These are phyloP conservation scores for Aspergillus sp. DNA, from an alignment of 2,329 filamentous ascomycete genomes.

Conservation along the genomic window DNA sequence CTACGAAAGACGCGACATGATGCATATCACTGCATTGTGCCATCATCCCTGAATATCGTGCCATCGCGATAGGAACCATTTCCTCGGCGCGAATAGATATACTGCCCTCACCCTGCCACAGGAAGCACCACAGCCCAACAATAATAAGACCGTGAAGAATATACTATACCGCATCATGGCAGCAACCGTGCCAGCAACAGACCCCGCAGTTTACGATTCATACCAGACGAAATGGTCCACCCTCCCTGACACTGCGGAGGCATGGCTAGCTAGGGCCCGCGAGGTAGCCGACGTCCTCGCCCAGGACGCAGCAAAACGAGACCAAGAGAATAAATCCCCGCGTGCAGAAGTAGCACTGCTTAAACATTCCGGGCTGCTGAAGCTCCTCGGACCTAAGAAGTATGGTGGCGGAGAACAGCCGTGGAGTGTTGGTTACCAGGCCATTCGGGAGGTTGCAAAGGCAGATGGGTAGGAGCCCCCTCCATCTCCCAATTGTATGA, in stretches of 20 bases:
- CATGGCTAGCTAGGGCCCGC: constrained; percentile 51
- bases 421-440: constrained; percentile 59
- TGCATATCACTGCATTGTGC: too few species aligned
- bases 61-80: too few species aligned
- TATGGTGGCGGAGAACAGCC: constrained; percentile 55
- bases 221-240: constrained; percentile 40
- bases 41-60: too few species aligned
- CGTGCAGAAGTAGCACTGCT: constrained; percentile 52
- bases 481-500: neutral
- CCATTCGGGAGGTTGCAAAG: constrained; percentile 63
- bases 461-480: constrained; percentile 53
- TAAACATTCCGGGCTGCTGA: constrained; percentile 53
- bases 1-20: too few species aligned
- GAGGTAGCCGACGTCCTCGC: constrained; percentile 52
- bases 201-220: constrained; percentile 42
- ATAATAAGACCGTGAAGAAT: neutral
- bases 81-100: too few species aligned
- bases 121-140: too few species aligned
- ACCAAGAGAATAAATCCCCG: constrained; percentile 55
- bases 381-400: constrained; percentile 50
- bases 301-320: constrained; percentile 49
- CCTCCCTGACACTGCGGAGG: constrained; percentile 40
- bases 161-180: neutral
- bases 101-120: too few species aligned
- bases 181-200: constrained; percentile 15